Percentiles rank a stretch among this genome's conserved stretches.
Evolutionary conservation across 371 early-diverging fungal genomes (phyloP).

Genomic region (Globomyces sp.): DNA sequence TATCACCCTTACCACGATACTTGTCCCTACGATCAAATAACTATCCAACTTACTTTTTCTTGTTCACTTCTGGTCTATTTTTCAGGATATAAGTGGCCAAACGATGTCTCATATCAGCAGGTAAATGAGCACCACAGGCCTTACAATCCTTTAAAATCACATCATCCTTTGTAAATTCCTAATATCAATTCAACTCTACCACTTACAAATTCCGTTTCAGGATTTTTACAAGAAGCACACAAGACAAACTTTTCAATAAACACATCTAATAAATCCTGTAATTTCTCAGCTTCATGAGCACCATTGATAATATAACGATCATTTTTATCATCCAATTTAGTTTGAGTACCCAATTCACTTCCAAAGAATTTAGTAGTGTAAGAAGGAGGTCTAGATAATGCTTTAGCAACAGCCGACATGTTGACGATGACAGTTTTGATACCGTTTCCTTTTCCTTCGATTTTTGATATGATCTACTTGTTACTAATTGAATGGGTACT

Average conservation of each 20-base stretch:
- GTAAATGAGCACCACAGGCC: conserved; percentile 88
- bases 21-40: conserved; percentile 8
- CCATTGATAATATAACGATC: conserved; percentile 98
- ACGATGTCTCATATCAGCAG: conserved; percentile 89
- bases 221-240: conserved; percentile 95
- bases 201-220: conserved; percentile 91
- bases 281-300: conserved; percentile 84
- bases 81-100: conserved; percentile 86
- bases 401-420: conserved; percentile 92
- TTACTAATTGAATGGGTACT: conserved; percentile 21
- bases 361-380: conserved; percentile 75
- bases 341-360: conserved; percentile 94
- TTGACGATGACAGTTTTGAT: conserved; percentile 99
- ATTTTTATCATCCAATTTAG: conserved; percentile 84
- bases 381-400: conserved; percentile 89
- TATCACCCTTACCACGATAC: conserved; percentile 10
- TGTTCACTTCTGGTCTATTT: conserved; percentile 77
- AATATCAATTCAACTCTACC: background rate
- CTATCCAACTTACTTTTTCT: conserved; percentile 36
- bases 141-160: conserved; percentile 75
- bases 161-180: conserved; percentile 70
- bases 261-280: conserved; percentile 86
- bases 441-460: conserved; percentile 99
- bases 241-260: conserved; percentile 98
- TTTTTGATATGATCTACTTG: conserved; percentile 72